Evolutionary conservation across 2,329 filamentous ascomycete genomes (phyloP), one percentile per base, ranked within the genome.

Genomic region (Stylonectria norvegica): DNA sequence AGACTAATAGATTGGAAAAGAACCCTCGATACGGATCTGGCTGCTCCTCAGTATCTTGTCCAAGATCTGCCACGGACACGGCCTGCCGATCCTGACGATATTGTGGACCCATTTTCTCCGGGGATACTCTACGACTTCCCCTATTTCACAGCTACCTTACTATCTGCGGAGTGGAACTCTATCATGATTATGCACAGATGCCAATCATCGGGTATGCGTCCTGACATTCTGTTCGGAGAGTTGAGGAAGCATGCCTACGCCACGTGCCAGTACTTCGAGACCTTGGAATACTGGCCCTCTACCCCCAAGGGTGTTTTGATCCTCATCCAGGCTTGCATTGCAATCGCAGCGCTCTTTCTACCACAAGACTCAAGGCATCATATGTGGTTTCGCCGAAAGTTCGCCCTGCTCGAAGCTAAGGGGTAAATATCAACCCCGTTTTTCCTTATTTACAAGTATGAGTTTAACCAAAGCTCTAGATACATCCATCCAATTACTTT

Each of bases 401-500:
- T 95, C 61, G 89, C 88, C 14, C 68, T 78, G 38, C 73, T 95
- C 32, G 91, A 97, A 65, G 75, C 76, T 44, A 70, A 82, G 59
- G 90, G 90, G 89, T 94, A 70, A 69, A 83, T 34, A 33, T 35
- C 27, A 25, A 9, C 15, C 33, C 31, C 34, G 31, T 32, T 27
- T 37, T 23, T n/a, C 20, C 34, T 15, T 10, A 23, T 17, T 16
- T 27, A 2, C 11, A 25, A 17, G 4, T 8, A 16, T 15, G n/a
- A n/a, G 18, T 20, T 45, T 55, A 28, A 57, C 22, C 11, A 2
- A 17, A 19, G 11, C 12, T 12, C 11, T 47, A 96, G 91, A 27
- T 95, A 94, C 60, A 85, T 95, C 17, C 90, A 88, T 52, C 85
- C 90, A 1, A 71, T 79, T 20, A 78, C 79, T 10, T 82, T 91